Conservation (phyloP, 2,329 filamentous ascomycete genomes). For the Sporothrix phasma region DNA sequence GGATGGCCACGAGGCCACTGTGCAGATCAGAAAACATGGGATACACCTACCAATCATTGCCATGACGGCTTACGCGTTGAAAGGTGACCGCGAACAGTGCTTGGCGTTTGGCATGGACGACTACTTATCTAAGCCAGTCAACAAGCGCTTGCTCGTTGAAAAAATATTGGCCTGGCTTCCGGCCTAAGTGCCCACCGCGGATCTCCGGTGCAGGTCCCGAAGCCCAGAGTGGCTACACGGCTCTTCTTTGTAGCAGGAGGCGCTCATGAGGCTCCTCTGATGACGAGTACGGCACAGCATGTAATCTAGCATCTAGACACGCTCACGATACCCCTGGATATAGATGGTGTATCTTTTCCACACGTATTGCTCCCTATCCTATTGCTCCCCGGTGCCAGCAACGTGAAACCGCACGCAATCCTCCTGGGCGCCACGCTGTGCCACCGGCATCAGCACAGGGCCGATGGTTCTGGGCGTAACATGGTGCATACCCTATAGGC, state of each 20-base stretch:
- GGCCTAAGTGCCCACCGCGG: background rate
- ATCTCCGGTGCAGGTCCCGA: background rate
- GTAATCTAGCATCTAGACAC: background rate
- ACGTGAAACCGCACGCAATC: slow-evolving; percentile 43
- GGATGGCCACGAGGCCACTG: slow-evolving; percentile 43
- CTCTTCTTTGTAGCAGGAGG: background rate
- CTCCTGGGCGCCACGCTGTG: slow-evolving; percentile 44
- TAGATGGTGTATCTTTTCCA: background rate
- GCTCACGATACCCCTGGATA: background rate
- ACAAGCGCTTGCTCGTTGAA: slow-evolving; percentile 20
- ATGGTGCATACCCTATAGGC: slow-evolving; percentile 43
- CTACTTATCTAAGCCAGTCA: slow-evolving; percentile 35
- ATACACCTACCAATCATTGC: slow-evolving; percentile 32
- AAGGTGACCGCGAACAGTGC: slow-evolving; percentile 44
- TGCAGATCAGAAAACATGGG: slow-evolving; percentile 34
- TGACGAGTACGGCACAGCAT: background rate
- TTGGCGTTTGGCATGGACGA: slow-evolving; percentile 45
- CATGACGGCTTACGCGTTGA: slow-evolving; percentile 46
- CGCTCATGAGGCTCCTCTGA: background rate
- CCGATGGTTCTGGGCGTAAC: slow-evolving; percentile 43
- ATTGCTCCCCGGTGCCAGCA: too few species aligned
- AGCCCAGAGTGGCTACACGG: background rate
- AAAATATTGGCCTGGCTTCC: slow-evolving; percentile 16
- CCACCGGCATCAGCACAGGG: slow-evolving; percentile 48
- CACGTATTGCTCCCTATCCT: background rate